These are phyloP conservation scores for Botrytis deweyae DNA, from an alignment of 2,329 filamentous ascomycete species.

Conservation along the genomic window DNA sequence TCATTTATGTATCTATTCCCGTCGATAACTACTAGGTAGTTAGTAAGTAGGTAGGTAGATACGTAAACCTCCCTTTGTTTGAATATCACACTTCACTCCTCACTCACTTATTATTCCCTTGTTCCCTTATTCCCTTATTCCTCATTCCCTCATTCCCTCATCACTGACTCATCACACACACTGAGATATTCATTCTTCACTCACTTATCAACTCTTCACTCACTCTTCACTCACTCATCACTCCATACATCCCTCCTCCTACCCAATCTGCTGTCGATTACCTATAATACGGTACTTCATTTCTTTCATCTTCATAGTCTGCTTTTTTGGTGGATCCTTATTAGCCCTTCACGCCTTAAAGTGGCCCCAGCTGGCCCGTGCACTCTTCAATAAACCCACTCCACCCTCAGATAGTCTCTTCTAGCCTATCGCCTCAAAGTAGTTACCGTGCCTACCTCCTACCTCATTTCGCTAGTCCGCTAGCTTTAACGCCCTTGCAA, in stretches of 20 bases:
- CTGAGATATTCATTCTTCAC: not conserved
- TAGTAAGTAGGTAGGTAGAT: not conserved
- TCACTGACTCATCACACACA: not conserved
- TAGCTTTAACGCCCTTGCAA: slow-evolving; percentile 24
- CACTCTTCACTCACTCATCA: not conserved
- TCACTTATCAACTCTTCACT: not conserved
- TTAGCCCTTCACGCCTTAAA: not conserved
- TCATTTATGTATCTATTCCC: not conserved
- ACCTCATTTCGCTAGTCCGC: slow-evolving; percentile 22
- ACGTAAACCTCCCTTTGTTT: not conserved
- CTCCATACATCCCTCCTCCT: not conserved
- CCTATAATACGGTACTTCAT: not conserved
- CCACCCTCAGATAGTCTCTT: not conserved
- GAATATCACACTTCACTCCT: not conserved
- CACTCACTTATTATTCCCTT: not conserved
- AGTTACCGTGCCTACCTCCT: slow-evolving; percentile 13
- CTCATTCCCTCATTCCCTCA: not conserved
- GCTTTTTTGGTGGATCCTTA: not conserved
- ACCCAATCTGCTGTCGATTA: not conserved
- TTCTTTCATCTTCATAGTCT: not conserved
- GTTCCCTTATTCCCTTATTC: not conserved
- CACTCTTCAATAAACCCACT: not conserved
- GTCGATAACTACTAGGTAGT: no score
- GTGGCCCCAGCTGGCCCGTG: not conserved
- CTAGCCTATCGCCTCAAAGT: slow-evolving; percentile 9